Evolutionary conservation across 805 yeast genomes (phyloP).

Genomic region (Candida xiaguanensis): DNA sequence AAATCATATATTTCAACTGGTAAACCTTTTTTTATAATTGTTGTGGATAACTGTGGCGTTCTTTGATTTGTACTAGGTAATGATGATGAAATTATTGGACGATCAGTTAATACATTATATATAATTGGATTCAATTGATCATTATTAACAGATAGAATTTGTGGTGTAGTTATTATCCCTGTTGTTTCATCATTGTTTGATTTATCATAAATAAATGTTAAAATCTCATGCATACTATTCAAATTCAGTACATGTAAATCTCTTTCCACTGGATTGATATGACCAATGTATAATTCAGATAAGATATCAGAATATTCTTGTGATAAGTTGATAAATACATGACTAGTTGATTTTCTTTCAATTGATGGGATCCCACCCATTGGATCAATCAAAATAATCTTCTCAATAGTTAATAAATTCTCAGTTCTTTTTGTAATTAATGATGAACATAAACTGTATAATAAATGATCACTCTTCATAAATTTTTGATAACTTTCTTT

Average conservation of each 20-base stretch:
- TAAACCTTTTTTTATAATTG: constrained; percentile 76
- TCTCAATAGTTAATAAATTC: constrained; percentile 62
- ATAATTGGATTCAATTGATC: constrained; percentile 77
- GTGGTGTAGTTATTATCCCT: constrained; percentile 84
- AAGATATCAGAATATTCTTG: constrained; percentile 73
- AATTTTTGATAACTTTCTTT: constrained; percentile 24
- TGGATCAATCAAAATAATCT: constrained; percentile 73
- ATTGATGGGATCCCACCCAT: constrained; percentile 89
- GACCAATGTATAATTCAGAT: constrained; percentile 62
- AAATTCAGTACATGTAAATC: constrained; percentile 66
- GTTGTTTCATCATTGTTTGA: constrained; percentile 47
- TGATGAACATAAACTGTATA: constrained; percentile 22
- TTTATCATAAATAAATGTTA: constrained; percentile 46
- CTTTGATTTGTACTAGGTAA: constrained; percentile 63
- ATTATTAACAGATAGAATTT: constrained; percentile 55
- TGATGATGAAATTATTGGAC: constrained; percentile 88
- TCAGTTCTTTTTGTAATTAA: constrained; percentile 15
- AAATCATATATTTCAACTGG: constrained; percentile 45
- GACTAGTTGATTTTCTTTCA: constrained; percentile 77
- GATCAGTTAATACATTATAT: constrained; percentile 85
- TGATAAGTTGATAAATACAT: constrained; percentile 77
- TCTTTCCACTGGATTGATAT: constrained; percentile 39
- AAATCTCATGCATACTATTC: constrained; percentile 55
- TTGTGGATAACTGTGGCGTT: constrained; percentile 63
- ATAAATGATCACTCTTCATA: constrained; percentile 19